These are phyloP conservation scores for Agastache rugosa DNA, from an alignment of 257 asterid genomes.

Conservation along the genomic window DNA sequence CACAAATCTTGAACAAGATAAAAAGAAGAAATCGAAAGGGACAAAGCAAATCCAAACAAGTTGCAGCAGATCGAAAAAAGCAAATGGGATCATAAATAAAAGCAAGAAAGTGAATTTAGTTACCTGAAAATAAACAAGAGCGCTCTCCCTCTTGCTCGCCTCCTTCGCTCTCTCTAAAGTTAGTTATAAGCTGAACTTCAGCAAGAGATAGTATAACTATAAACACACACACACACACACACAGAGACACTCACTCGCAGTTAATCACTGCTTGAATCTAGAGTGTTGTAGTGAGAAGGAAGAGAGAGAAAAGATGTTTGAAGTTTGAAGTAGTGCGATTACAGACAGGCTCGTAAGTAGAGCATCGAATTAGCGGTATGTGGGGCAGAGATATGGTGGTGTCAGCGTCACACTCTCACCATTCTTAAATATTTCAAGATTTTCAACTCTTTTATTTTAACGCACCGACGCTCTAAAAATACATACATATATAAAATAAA, in stretches of 20 bases:
- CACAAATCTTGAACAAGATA: neutral
- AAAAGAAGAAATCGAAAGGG: neutral
- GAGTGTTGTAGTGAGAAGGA: neutral
- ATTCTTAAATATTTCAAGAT: slow-evolving; percentile 7
- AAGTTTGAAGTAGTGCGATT: slow-evolving; percentile 28
- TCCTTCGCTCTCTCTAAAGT: neutral
- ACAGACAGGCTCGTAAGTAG: slow-evolving; percentile 23
- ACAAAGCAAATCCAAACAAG: slow-evolving; percentile 32
- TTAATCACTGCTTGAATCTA: neutral
- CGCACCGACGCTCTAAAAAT: slow-evolving; percentile 29
- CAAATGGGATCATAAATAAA: slow-evolving; percentile 15
- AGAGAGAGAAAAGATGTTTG: neutral
- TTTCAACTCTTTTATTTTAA: neutral
- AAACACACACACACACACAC: neutral
- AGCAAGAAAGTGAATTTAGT: slow-evolving; percentile 22
- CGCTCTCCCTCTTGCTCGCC: neutral
- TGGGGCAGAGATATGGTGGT: slow-evolving; percentile 26
- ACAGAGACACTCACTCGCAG: neutral
- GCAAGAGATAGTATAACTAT: slow-evolving; percentile 5
- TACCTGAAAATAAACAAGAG: slow-evolving; percentile 32
- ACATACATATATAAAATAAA: too few species aligned
- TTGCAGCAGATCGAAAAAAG: slow-evolving; percentile 6
- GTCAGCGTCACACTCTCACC: slow-evolving; percentile 15
- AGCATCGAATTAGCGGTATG: neutral
- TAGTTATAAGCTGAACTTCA: neutral